Conservation (phyloP, 768 basidiomycete genomes). For the Mycena alexandri region DNA sequence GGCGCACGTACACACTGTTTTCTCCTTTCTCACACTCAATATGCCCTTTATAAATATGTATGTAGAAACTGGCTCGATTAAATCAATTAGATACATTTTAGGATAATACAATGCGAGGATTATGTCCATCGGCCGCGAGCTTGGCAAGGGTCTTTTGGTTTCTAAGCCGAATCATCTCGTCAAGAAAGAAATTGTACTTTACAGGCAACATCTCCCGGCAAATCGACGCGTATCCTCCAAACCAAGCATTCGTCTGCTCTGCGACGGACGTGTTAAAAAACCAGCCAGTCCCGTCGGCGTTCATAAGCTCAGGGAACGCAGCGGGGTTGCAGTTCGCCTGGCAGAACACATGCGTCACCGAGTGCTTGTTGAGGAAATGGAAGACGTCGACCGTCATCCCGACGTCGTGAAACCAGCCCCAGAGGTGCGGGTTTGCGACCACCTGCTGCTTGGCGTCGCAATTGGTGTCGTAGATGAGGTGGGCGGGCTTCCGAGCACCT, state of each 20-base stretch:
- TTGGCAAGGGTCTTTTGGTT: constrained; percentile 41
- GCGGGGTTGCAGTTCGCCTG: constrained; percentile 27
- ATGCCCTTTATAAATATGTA: neutral
- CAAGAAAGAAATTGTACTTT: constrained; percentile 52
- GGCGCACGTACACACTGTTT: no score
- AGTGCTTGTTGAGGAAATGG: constrained; percentile 35
- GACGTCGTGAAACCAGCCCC: constrained; percentile 22
- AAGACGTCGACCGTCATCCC: constrained; percentile 36
- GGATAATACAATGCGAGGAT: constrained; percentile 21
- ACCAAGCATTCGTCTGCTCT: constrained; percentile 53
- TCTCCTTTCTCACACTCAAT: neutral
- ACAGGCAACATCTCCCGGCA: constrained; percentile 47
- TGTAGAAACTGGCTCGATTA: no score
- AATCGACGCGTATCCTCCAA: constrained; percentile 49
- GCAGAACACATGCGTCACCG: constrained; percentile 27
- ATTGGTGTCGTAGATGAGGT: constrained; percentile 36
- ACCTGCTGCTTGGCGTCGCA: constrained; percentile 37
- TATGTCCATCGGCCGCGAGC: constrained; percentile 32
- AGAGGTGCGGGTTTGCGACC: neutral
- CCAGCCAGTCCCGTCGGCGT: constrained; percentile 29
- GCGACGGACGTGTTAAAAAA: constrained; percentile 51
- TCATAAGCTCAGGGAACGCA: constrained; percentile 28
- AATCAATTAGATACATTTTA: neutral
- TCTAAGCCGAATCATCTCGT: constrained; percentile 52
- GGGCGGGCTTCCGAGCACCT: constrained; percentile 42